Conservation (phyloP, 805 yeast genomes). For the Pichia cephalocereana region DNA sequence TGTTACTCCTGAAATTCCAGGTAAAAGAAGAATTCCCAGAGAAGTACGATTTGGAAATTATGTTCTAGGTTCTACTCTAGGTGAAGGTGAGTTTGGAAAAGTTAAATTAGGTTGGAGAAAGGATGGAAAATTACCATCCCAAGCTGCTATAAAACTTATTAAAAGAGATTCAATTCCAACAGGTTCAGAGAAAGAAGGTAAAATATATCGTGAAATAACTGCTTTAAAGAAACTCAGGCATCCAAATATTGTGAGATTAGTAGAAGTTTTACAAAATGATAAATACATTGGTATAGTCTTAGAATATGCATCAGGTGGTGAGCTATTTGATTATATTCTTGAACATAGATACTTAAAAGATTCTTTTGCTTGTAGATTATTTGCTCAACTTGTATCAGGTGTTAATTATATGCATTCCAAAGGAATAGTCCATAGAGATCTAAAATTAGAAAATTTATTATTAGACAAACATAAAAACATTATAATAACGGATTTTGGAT, state of each 20-base stretch:
- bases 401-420: slow-evolving; percentile 82
- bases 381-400: slow-evolving; percentile 90
- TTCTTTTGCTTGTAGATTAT: slow-evolving; percentile 71
- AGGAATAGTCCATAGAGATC: slow-evolving; percentile 72
- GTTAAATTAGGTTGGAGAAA: slow-evolving; percentile 95
- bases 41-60: slow-evolving; percentile 86
- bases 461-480: slow-evolving; percentile 82
- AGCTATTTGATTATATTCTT: slow-evolving; percentile 84
- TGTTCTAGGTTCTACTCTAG: slow-evolving; percentile 84
- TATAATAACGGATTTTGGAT: slow-evolving; percentile 86
- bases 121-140: slow-evolving; percentile 66
- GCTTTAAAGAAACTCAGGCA: slow-evolving; percentile 80
- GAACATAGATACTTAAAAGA: slow-evolving; percentile 84
- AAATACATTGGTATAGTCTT: slow-evolving; percentile 93
- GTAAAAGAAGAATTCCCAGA: slow-evolving; percentile 28
- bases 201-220: slow-evolving; percentile 88
- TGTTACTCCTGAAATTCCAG: not conserved
- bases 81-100: slow-evolving; percentile 98
- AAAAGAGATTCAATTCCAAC: slow-evolving; percentile 82
- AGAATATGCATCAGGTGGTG: slow-evolving; percentile 97
- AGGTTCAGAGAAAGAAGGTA: slow-evolving; percentile 77
- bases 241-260: slow-evolving; percentile 87
- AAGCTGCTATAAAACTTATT: slow-evolving; percentile 89
- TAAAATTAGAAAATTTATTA: slow-evolving; percentile 64
- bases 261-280: slow-evolving; percentile 88